Evolutionary conservation across 192 early-diverging fungal genomes (phyloP).

Genomic region (Borealophlyctis nickersoniae): DNA sequence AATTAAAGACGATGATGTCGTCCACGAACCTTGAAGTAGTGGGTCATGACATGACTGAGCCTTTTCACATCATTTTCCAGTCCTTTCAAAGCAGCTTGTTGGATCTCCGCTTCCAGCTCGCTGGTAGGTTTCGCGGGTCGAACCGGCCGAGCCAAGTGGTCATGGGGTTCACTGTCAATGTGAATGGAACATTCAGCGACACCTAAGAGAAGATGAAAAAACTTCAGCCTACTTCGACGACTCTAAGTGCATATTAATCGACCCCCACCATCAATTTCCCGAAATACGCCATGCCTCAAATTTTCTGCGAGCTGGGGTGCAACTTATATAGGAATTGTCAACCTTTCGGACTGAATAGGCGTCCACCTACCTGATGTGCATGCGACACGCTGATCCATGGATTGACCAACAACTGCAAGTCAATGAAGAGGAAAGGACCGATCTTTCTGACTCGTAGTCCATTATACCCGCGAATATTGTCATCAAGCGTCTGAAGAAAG

Average conservation of each 20-base stretch:
- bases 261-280: constrained; percentile 6
- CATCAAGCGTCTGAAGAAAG: background rate
- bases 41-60: constrained; percentile 24
- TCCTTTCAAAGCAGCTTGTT: constrained; percentile 9
- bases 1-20: background rate
- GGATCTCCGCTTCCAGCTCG: constrained; percentile 25
- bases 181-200: constrained; percentile 36
- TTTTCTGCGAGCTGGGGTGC: background rate
- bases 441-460: constrained; percentile 50
- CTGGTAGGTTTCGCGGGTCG: constrained; percentile 10
- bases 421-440: constrained; percentile 56
- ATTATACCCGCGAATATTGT: constrained; percentile 41
- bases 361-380: constrained; percentile 39
- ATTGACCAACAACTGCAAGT: constrained; percentile 50
- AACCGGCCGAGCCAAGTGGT: constrained; percentile 5
- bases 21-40: constrained; percentile 34
- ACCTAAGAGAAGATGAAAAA: background rate
- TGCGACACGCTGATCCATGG: constrained; percentile 42
- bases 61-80: constrained; percentile 16
- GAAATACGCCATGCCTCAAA: background rate
- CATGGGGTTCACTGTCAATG: constrained; percentile 32
- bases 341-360: background rate
- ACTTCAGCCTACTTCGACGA: background rate
- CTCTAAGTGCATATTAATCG: background rate
- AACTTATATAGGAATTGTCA: too few relatives aligned